Conservation (phyloP, 805 yeast species). For the Teunomyces atbi region DNA sequence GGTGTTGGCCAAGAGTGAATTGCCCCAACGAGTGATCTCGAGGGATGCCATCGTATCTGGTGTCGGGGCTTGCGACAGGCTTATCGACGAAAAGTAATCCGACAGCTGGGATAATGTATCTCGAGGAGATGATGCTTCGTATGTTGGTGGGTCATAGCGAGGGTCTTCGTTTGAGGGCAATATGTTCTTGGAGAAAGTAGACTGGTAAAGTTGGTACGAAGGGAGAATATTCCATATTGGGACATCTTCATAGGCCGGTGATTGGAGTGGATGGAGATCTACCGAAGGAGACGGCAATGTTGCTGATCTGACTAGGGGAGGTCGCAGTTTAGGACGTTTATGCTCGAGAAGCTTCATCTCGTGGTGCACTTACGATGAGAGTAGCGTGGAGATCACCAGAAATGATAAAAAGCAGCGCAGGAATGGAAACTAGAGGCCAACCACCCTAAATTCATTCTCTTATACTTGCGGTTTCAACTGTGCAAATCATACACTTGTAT, state of each 20-base stretch:
- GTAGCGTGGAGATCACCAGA: not conserved
- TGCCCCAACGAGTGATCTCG: slow-evolving; percentile 24
- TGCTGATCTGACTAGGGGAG: not conserved
- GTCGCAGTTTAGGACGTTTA: not conserved
- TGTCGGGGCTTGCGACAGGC: not conserved
- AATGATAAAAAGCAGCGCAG: not conserved
- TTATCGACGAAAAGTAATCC: slow-evolving; percentile 5
- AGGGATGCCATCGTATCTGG: not conserved
- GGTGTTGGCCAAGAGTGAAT: slow-evolving; percentile 25
- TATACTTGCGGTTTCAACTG: too few species aligned
- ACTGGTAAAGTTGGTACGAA: slow-evolving; percentile 28
- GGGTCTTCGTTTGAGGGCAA: slow-evolving; percentile 19
- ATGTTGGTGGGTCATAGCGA: slow-evolving; percentile 21
- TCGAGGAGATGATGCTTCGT: slow-evolving; percentile 11
- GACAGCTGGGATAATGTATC: not conserved
- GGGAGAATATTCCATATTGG: slow-evolving; percentile 32
- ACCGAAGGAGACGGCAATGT: not conserved
- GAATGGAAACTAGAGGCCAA: too few species aligned
- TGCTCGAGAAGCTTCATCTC: slow-evolving; percentile 2
- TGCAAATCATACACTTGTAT: too few species aligned
- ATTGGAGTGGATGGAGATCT: slow-evolving; percentile 15
- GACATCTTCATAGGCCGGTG: slow-evolving; percentile 27
- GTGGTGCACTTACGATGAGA: not conserved
- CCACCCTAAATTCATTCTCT: too few species aligned
- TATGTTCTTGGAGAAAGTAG: slow-evolving; percentile 26